A percentile compares a stretch with the other conserved stretches of the same genome.
Evolutionary conservation across 148 eudicot genomes (phyloP).

Genomic region (Chenopodium album): DNA sequence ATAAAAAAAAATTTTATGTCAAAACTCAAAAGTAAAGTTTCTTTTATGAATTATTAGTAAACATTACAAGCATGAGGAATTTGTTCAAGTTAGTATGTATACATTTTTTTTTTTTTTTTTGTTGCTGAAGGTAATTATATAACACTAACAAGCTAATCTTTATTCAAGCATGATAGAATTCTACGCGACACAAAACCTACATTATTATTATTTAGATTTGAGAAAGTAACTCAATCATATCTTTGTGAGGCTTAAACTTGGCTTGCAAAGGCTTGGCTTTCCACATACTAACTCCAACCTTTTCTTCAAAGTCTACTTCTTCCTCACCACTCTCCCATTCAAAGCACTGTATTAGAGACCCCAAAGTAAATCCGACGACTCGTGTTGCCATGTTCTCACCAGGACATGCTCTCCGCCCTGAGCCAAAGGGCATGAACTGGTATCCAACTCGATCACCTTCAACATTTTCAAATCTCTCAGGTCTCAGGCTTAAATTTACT

Average conservation of each 20-base stretch:
- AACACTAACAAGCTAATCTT: no score
- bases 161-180: no score
- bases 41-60: no score
- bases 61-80: no score
- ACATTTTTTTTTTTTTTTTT: no score
- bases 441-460: constrained; percentile 14
- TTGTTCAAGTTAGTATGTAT: no score
- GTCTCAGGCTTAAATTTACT: constrained; percentile 21
- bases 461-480: constrained; percentile 16
- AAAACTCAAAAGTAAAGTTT: no score
- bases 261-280: constrained; percentile 19
- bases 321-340: constrained; percentile 2
- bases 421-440: constrained; percentile 23
- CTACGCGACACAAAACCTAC: neutral
- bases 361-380: constrained; percentile 10
- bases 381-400: constrained; percentile 19
- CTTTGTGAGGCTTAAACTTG: constrained; percentile 5
- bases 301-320: constrained; percentile 16
- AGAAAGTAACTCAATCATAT: neutral
- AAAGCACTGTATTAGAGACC: constrained; percentile 17
- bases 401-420: constrained; percentile 18
- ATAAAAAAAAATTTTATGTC: no score
- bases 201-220: neutral
- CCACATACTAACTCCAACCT: constrained; percentile 14
- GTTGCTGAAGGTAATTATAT: no score